phyloP scores from a whole-genome alignment of 352 stramenopile genomes.

The Pelagophyceae sp. region DNA sequence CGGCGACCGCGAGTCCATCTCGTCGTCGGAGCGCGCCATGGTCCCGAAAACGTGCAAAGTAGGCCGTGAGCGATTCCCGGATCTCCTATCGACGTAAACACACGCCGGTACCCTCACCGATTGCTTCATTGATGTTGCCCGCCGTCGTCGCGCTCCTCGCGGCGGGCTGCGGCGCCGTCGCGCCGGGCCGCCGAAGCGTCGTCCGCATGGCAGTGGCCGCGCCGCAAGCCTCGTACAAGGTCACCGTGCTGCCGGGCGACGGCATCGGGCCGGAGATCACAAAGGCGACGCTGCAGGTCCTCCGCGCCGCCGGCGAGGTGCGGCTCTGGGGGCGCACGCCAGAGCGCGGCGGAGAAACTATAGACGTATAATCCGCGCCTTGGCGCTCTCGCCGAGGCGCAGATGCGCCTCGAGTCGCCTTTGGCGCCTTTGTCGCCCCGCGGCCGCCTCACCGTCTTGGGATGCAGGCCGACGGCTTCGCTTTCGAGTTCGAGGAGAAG shows the following conservation, averaged over 20 bases:
- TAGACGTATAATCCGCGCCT: too few species aligned
- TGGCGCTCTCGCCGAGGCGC: too few species aligned
- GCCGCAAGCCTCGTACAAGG: constrained; percentile 60
- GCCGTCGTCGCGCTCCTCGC: background rate
- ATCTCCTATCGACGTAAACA: background rate
- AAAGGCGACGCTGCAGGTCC: constrained; percentile 75
- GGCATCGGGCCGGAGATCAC: constrained; percentile 98
- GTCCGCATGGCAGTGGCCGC: background rate
- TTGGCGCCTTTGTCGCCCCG: too few species aligned
- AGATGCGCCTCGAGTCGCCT: too few species aligned
- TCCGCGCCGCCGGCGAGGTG: constrained; percentile 58
- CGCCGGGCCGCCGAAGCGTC: too few species aligned
- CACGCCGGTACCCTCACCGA: background rate
- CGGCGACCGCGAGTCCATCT: background rate
- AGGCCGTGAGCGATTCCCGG: background rate
- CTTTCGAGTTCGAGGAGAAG: constrained; percentile 69
- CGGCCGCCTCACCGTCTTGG: too few species aligned
- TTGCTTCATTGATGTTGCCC: background rate
- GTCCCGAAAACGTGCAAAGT: background rate
- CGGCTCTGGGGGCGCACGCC: too few species aligned
- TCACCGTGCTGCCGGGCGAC: constrained; percentile 91
- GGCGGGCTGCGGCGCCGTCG: background rate
- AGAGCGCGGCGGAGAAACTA: too few species aligned
- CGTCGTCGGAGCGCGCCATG: background rate
- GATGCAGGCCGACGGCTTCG: constrained; percentile 52